Conservation (phyloP, 2,329 filamentous ascomycete genomes). For the Mariannaea elegans region DNA sequence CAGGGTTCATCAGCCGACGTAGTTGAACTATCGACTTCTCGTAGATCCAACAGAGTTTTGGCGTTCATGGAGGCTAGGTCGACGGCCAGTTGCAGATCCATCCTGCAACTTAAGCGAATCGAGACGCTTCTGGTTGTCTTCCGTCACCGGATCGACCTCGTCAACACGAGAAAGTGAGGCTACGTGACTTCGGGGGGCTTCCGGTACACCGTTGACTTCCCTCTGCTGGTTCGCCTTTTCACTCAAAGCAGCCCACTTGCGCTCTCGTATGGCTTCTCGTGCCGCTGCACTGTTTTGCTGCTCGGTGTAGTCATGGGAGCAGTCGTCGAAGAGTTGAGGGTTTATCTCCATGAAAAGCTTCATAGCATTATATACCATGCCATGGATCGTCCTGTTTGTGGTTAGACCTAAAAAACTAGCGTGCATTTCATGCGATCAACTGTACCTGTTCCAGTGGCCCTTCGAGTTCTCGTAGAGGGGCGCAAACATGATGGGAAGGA, state of each 20-base stretch:
- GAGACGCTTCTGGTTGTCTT: constrained; percentile 86
- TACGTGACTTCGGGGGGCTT: constrained; percentile 49
- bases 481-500: constrained; percentile 98
- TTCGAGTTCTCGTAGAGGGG: constrained; percentile 99
- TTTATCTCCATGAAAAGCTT: constrained; percentile 99
- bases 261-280: constrained; percentile 81
- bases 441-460: constrained; percentile 96
- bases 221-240: constrained; percentile 81
- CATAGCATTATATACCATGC: constrained; percentile 99
- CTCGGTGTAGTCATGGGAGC: constrained; percentile 97
- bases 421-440: too few relatives aligned
- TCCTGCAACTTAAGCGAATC: constrained; percentile 93
- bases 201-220: constrained; percentile 45
- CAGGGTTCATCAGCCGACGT: constrained; percentile 10
- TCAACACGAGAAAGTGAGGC: constrained; percentile 65
- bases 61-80: constrained; percentile 64
- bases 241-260: constrained; percentile 87
- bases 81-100: constrained; percentile 63
- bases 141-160: constrained; percentile 80
- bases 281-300: constrained; percentile 92
- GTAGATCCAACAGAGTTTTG: constrained; percentile 67
- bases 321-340: constrained; percentile 97
- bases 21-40: constrained; percentile 56
- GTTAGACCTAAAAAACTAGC: constrained; percentile 10
- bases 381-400: constrained; percentile 86